Evolutionary conservation across 2,329 filamentous ascomycete species (phyloP).

Genomic region (Ceratocystiopsis brevicomis): DNA sequence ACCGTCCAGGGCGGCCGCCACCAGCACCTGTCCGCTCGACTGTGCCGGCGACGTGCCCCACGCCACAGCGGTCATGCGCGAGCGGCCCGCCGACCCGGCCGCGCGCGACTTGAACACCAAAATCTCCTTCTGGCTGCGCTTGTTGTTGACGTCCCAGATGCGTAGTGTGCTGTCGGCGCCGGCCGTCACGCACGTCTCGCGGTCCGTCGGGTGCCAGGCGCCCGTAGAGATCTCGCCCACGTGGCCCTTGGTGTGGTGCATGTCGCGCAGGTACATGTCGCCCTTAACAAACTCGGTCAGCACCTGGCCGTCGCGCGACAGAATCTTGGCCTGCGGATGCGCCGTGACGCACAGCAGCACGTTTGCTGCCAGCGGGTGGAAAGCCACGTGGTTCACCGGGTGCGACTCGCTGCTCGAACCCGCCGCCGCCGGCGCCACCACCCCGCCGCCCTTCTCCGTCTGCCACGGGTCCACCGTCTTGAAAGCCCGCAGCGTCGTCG

Average conservation of each 20-base stretch:
- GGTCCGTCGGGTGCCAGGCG: slow-evolving; percentile 77
- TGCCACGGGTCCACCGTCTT: slow-evolving; percentile 75
- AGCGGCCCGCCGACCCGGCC: slow-evolving; percentile 74
- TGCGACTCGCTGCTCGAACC: slow-evolving; percentile 54
- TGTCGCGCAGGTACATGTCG: slow-evolving; percentile 94
- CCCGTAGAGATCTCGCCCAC: slow-evolving; percentile 79
- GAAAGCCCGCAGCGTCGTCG: slow-evolving; percentile 84
- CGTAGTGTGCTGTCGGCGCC: slow-evolving; percentile 88
- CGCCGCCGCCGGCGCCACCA: slow-evolving; percentile 36
- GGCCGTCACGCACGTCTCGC: slow-evolving; percentile 71
- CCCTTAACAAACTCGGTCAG: slow-evolving; percentile 85
- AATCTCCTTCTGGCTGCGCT: slow-evolving; percentile 75
- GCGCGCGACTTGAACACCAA: slow-evolving; percentile 89
- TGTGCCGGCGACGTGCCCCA: slow-evolving; percentile 57
- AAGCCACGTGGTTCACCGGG: slow-evolving; percentile 68
- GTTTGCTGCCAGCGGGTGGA: slow-evolving; percentile 64
- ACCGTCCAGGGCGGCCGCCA: slow-evolving; percentile 73
- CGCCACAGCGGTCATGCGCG: slow-evolving; percentile 79
- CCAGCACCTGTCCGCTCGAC: slow-evolving; percentile 54
- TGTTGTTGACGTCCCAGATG: slow-evolving; percentile 93
- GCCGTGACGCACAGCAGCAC: slow-evolving; percentile 76
- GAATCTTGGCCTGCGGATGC: slow-evolving; percentile 73
- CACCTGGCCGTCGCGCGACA: slow-evolving; percentile 74
- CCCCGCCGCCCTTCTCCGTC: slow-evolving; percentile 15
- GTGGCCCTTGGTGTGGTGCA: slow-evolving; percentile 95